Base-by-base conservation (phyloP, 192 early-diverging fungal genomes). In the Thoreauomyces humboldtii region DNA sequence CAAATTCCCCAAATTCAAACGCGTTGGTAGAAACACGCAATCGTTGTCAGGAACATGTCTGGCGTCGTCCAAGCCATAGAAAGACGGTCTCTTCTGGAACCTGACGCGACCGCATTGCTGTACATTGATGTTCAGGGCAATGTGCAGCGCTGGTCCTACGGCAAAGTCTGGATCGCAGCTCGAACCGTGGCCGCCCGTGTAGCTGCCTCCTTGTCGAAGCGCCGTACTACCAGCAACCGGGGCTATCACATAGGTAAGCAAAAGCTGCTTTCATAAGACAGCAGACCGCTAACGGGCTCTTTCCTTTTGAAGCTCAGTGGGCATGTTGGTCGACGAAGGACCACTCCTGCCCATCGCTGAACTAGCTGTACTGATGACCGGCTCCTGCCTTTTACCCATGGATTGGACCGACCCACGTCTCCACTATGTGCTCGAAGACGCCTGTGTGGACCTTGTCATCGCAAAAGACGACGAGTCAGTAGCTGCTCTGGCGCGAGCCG, bases 331-430 rank as follows among this genome's bases (percentile, higher is more conserved):
- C 25, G 53, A 66, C 24, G 64, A 66, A 57, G 64, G 64, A 0
- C 37, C 32, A n/a, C 29, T 57, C 28, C 44, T 66, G n/a, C 52
- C 64, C 21, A 57, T 66, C 21, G 24, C 57, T 1, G 29, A 55
- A 14, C 54, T 66, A 7, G 64, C 64, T 19, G 54, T 57, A 15
- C 43, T 66, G 25, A 22, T 66, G 64, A 44, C 19, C 27, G 32
- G 24, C 1, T n/a, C 50, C 2, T 9, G 19, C 41, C 31, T 41
- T 31, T n/a, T 76, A 14, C 74, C 74, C 19, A 15, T 76, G 21
- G 74, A 76, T 53, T 6, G 22, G 4, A 45, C 53, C 11, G 74
- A 76, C 41, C 74, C 74, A 5, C 65, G 74, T 6, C 65, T 76
- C 31, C 67, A 53, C 47, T 44, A 65, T 4, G 29, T 76, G 36